A percentile compares a stretch with the other conserved stretches of the same genome.
Conservation (phyloP, 83 land plant species). For the Diphasiastrum complanatum region DNA sequence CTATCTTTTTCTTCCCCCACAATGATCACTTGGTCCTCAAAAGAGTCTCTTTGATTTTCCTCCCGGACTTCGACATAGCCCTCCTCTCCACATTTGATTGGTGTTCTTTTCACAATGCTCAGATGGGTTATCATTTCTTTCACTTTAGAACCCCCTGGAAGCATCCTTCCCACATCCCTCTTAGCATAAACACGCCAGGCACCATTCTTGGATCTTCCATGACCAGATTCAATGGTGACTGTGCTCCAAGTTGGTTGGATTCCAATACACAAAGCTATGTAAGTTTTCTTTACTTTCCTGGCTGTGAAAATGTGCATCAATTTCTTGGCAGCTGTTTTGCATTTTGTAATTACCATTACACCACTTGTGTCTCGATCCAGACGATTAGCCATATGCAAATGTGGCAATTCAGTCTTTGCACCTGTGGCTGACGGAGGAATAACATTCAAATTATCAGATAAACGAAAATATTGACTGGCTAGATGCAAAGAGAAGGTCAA, state of each 20-base stretch:
- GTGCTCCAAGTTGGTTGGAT: constrained; percentile 52
- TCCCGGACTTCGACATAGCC: background rate
- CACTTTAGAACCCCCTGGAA: constrained; percentile 69
- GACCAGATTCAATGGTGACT: constrained; percentile 62
- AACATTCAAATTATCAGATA: no score
- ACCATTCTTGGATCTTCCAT: constrained; percentile 81
- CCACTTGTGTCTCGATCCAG: constrained; percentile 96
- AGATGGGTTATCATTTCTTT: constrained; percentile 70
- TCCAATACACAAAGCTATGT: constrained; percentile 72
- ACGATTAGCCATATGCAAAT: constrained; percentile 84
- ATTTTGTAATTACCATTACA: constrained; percentile 74
- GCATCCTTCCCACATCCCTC: constrained; percentile 57
- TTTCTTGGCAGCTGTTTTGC: constrained; percentile 63
- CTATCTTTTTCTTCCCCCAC: background rate
- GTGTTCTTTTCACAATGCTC: constrained; percentile 41
- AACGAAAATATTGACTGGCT: no score
- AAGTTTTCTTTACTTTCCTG: constrained; percentile 60
- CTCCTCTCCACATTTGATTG: constrained; percentile 5
- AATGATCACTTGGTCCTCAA: background rate
- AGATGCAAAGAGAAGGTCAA: no score
- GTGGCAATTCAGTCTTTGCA: no score
- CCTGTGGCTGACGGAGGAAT: no score
- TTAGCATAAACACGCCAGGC: constrained; percentile 83
- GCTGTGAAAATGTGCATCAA: constrained; percentile 68
- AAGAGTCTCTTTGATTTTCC: constrained; percentile 8